Evolutionary conservation across 78 protist species (phyloP), one percentile per base, ranked within the genome.

Genomic region (Dictyostelium firmibasis): DNA sequence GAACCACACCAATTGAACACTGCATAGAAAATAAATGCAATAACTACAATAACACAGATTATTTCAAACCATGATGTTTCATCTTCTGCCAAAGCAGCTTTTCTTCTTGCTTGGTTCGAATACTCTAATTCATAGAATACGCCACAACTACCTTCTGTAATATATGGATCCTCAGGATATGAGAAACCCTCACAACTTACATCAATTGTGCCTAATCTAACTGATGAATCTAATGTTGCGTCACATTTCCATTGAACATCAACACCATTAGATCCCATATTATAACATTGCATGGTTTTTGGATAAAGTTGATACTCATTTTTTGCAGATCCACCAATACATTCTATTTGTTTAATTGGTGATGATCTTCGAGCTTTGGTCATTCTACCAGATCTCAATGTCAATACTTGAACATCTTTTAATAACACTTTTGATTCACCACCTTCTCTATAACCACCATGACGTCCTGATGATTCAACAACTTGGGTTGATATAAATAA

Each of bases 231-330:
- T 47, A 85, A 36, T 33, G 33, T 53, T 47, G 92, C 92, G 13
- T 33, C 78, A 53, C 92, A 85, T 35, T 50, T 41, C 92, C 92
- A 85, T 50, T 85, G 92, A 16, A 75, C 83, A 85, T 85, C 92
- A 11, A 31, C 10, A 20, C 92, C 92, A 75, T 85, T 81, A 2
- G 44, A 31, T 11, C 85, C 85, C 47, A 81, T 29, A 81, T 81
- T 84, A 29, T 81, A 25, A 53, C 85, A 81, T 84, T 84, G 77
- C 13, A 84, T 29, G 5, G 50, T 31, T 11, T 84, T 35, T 35
- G 77, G 77, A 41, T 67, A 41, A 1, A 64, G 44, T 11, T 10
- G 5, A 5, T 4, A 23, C 44, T 62, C 78, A 35, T 83, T 33
- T 36, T 9, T 53, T 35, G 81, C 81, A 2, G 81, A 13, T 23